Base-by-base conservation (phyloP, 208 protist genomes). In the Lotmaria passim region DNA sequence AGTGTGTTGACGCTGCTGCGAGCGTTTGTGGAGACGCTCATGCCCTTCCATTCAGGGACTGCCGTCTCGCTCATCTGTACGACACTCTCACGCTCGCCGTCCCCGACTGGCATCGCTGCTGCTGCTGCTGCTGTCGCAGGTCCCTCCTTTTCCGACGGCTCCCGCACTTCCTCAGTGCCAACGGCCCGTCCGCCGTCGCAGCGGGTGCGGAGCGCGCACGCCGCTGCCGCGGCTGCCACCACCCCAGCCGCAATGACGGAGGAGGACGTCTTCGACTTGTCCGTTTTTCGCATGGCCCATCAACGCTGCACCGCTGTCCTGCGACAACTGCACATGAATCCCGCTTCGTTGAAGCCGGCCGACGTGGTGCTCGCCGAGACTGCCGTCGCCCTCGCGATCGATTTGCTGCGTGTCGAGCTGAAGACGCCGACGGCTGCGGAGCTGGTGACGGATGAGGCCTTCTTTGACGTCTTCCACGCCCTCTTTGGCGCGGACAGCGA, bases 401-500 rank as follows among this genome's bases (percentile, higher is more conserved):
- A 76, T 17, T n/a, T 76, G 36, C 55, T 76, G 55, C 56, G 71
- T 3, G 58, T 76, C 24, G 56, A 76, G 34, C 31, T 52, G 17
- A 38, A 31, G 31, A n/a, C 55, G 15, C 61, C 71, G 7, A 26
- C 65, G 5, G 26, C 56, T 7, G 36, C 46, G 7, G 30, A 19
- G 8, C 43, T 47, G 0, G 61, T 69, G 44, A 1, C 3, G 3
- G 71, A 62, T 15, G 47, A 7, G 12, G 10, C 23, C 21, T 70
- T 76, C 44, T 70, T 76, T 12, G 71, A 76, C 33, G 63, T 70
- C 11, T 70, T 51, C 52, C 30, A 59, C 71, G 33, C 43, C 0
- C 55, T 76, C 36, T 76, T 76, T 41, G 17, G 28, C 33, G 23
- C 52, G 7, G 28, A 69, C n/a, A 26, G 8, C 28, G 15, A 38